Evolutionary conservation across 2,329 filamentous ascomycete species (phyloP), one percentile per base, ranked within the genome.

Genomic region (Fusarium pseudocircinatum): DNA sequence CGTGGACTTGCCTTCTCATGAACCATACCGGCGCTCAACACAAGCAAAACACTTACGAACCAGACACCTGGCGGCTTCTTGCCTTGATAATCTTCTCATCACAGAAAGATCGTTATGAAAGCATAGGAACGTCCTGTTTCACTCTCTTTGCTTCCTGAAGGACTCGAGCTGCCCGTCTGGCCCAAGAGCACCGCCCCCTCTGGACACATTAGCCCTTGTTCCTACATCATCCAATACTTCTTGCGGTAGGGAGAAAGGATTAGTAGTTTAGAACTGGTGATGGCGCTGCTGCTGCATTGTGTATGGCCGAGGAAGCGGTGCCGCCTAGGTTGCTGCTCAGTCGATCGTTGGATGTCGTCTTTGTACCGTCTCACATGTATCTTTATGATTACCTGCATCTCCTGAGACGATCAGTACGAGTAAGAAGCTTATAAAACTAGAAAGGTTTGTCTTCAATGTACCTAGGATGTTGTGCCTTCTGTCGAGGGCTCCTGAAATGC

Each of bases 171-270:
- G 37, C 12, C 22, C 14, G 26, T 15, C 18, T 36, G 12, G 49
- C 36, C 9, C 9, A 24, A 39, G 26, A 22, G 28, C 11, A 14
- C 18, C 22, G 11, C 12, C 9, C 12, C 26, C 6, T 11, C 20
- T 36, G 32, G 30, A 37, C 6, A 20, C 1, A 13, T 22, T 30
- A 12, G 24, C 18, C 13, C 18, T 28, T 37, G 20, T 11, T 49
- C 11, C 24, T 22, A 7, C 4, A n/a, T 15, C 20, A 36, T 46
- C 30, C 4, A 36, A 16, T 22, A 7, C 1, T 13, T 12, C 1
- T 34, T 20, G 7, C 0, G 2, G 22, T 6, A 7, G 22, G 42
- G 20, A 2, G 26, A 8, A 26, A n/a, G 7, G 4, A 15, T n/a
- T n/a, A n/a, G n/a, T 22, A 10, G 1, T 2, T 6, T n/a, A 12